Evolutionary conservation across 2,329 filamentous ascomycete genomes (phyloP), one percentile per base, ranked within the genome.

Genomic region (Rutstroemia sydowiana): DNA sequence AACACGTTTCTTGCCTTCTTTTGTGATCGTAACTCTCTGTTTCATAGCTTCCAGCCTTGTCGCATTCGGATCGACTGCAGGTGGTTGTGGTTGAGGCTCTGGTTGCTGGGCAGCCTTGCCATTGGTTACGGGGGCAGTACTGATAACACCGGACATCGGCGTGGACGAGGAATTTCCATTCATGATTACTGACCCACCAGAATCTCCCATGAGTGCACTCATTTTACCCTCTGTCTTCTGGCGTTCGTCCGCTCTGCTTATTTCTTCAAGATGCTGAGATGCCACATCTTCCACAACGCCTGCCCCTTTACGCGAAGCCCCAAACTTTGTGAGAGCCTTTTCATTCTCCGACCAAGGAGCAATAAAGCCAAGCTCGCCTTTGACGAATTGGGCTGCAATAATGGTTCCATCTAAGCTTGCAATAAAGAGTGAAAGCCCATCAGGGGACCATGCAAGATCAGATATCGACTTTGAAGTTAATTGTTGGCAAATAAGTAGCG

Each of bases 171-270:
- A 64, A 52, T 62, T 63, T 32, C 54, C 58, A 61, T 66, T 62
- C 55, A 64, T 56, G 50, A 61, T 51, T 57, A 66, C 56, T 41
- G 53, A 59, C 9, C 59, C 57, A 14, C 76, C 76, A 16, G 79
- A 78, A 64, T 95, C 91, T 5, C 92, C 92, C 93, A 98, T 98
- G 34, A 98, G 71, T n/a, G 92, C 92, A 11, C 93, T 93, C 93
- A 98, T 98, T 59, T 92, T 82, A 2, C 90, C 93, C 70, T 98
- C 88, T 0, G 92, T 91, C 5, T 87, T 91, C 58, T 85, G 88
- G 30, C 92, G 78, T 67, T 98, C 93, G 20, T 87, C 92, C 40
- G 86, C 90, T 66, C 95, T 96, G 70, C 90, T 95, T 66, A 85
- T 86, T 61, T 95, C 90, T 70, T 98, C 93, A 0, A 98, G 72